Base-by-base conservation (phyloP, 2,329 filamentous ascomycete genomes). In the Neonectria magnoliae region DNA sequence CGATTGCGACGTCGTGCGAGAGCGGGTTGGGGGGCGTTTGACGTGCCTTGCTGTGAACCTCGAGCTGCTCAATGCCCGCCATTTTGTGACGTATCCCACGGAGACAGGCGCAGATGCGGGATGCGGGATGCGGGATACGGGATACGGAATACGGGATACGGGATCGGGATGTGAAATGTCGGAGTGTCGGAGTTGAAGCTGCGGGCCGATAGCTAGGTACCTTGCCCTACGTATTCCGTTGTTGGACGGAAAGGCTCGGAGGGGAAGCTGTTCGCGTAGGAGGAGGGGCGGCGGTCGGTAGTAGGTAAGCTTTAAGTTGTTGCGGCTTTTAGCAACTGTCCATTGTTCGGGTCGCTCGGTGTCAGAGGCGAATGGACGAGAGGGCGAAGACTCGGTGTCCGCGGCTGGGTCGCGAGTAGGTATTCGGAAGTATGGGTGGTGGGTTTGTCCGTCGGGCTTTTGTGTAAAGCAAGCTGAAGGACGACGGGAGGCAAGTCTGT, bases 41-140 rank as follows among this genome's bases (percentile, higher is more conserved):
- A 65, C 74, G 57, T 87, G 96, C 95, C 90, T 97, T 97, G 89
- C 94, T 97, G 81, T 98, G 95, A 72, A 99, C 93, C 81, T 98
- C 93, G 72, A 99, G 87, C 83, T 97, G 93, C 84, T 99, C 96
- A 85, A 98, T 97, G 77, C 93, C 93, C 65, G 93, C 94, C 94
- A 97, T 97, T 65, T 70, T 81, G 60, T 57, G 59, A 36, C 57
- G 44, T 71, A 44, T 69, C 20, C 36, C 50, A 14, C 27, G 25
- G 38, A 44, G 54, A 38, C 29, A 57, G 42, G 33, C 20, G 31
- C 54, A 38, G 53, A 47, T 38, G 36, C 36, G 36, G 36, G 50
- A 29, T 50, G 41, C 52, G 48, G 57, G 31, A n/a, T 31, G 41
- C 31, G 45, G 44, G 33, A 41, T 44, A 38, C 29, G 44, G 55